phyloP scores from a whole-genome alignment of 176 grass and related monocot species.

The Eremochloa ophiuroides region DNA sequence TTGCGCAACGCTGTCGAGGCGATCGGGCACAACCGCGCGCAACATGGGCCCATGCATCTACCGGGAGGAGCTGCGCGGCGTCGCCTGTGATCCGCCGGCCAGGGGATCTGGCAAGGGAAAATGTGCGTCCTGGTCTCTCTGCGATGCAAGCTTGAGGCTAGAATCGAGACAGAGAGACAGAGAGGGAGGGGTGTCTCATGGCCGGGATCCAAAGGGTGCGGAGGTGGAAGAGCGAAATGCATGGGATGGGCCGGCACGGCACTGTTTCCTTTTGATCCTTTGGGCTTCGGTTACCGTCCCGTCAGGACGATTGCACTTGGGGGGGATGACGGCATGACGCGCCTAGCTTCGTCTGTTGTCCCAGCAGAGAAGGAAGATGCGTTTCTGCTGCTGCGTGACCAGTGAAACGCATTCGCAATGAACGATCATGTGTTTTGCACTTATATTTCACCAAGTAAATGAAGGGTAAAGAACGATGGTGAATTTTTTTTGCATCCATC shows the following conservation, averaged over 20 bases:
- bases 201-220: slow-evolving; percentile 23
- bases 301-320: too few species aligned
- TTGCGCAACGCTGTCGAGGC: background rate
- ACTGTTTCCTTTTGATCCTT: background rate
- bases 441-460: too few species aligned
- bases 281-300: background rate
- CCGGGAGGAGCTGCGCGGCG: background rate
- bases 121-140: background rate
- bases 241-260: background rate
- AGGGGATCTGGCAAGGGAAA: background rate
- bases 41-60: background rate
- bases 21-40: background rate
- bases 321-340: too few species aligned
- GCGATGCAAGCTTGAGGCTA: slow-evolving; percentile 28
- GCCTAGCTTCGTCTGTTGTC: too few species aligned
- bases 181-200: background rate
- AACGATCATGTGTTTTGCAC: too few species aligned
- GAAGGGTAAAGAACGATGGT: background rate
- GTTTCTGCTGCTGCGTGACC: too few species aligned
- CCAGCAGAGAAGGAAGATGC: too few species aligned
- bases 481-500: background rate
- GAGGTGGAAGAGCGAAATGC: slow-evolving; percentile 2
- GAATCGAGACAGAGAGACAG: background rate
- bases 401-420: too few species aligned
- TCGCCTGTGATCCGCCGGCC: background rate